Evolutionary conservation across 805 yeast species (phyloP).

Genomic region (Yarrowia keelungensis): DNA sequence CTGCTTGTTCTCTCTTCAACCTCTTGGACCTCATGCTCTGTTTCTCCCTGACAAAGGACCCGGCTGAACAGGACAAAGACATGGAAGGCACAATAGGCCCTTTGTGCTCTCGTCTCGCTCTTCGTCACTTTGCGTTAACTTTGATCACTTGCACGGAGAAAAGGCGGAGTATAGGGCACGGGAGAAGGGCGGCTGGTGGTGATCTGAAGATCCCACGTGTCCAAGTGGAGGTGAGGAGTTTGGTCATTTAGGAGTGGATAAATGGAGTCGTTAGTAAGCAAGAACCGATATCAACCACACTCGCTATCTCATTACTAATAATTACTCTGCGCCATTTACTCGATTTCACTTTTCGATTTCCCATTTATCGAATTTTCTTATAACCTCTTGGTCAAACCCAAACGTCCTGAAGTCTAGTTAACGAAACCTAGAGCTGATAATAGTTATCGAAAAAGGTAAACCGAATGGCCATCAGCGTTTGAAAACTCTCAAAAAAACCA

Average conservation of each 20-base stretch:
- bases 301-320: background rate
- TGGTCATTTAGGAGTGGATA: too few relatives aligned
- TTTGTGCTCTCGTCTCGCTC: constrained; percentile 1
- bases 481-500: background rate
- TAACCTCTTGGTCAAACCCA: background rate
- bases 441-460: background rate
- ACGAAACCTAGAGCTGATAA: background rate
- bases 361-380: background rate
- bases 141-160: background rate
- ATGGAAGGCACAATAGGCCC: background rate
- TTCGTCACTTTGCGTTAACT: constrained; percentile 6
- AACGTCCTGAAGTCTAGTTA: background rate
- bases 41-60: background rate
- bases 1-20: too few relatives aligned
- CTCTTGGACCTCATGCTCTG: too few relatives aligned
- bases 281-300: too few relatives aligned
- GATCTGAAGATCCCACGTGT: constrained; percentile 1
- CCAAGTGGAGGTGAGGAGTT: background rate
- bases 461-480: background rate
- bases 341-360: background rate
- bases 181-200: constrained; percentile 22
- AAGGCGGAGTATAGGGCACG: constrained; percentile 5
- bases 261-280: too few relatives aligned
- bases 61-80: constrained; percentile 11
- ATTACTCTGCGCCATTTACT: constrained; percentile 5